These are phyloP conservation scores for Neonectria ditissima DNA, from an alignment of 2,329 filamentous ascomycete genomes.

Conservation along the genomic window DNA sequence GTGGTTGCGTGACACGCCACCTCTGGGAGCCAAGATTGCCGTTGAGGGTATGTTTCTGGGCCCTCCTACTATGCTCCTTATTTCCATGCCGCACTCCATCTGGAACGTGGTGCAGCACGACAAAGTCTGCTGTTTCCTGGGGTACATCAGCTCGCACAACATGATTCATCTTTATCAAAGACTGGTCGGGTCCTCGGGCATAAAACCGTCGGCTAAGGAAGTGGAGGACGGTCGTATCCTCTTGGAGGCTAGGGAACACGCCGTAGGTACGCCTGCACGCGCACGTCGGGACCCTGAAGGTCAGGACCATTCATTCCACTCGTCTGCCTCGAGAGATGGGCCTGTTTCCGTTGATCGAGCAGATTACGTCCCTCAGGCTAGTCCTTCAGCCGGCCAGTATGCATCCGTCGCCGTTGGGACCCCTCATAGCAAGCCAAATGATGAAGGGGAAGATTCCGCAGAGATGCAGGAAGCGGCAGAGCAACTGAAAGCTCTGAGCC, in stretches of 20 bases:
- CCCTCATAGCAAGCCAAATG: constrained; percentile 47
- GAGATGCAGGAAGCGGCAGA: constrained; percentile 78
- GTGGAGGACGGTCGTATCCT: constrained; percentile 69
- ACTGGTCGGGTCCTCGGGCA: constrained; percentile 61
- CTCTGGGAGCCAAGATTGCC: constrained; percentile 67
- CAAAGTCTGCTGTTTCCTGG: constrained; percentile 74
- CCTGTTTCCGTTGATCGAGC: constrained; percentile 39
- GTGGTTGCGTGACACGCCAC: constrained; percentile 71
- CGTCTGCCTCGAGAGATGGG: constrained; percentile 41
- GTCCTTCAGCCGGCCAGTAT: constrained; percentile 41
- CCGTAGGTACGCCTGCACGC: constrained; percentile 51
- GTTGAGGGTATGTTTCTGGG: constrained; percentile 77
- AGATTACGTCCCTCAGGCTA: constrained; percentile 45
- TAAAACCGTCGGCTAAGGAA: constrained; percentile 62
- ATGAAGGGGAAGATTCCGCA: constrained; percentile 68
- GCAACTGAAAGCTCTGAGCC: constrained; percentile 73
- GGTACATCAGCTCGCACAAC: constrained; percentile 75
- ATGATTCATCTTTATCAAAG: constrained; percentile 73
- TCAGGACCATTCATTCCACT: constrained; percentile 41
- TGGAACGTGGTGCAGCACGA: constrained; percentile 75
- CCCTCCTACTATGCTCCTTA: constrained; percentile 73
- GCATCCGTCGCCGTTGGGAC: constrained; percentile 32
- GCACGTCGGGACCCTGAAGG: constrained; percentile 45
- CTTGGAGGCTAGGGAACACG: constrained; percentile 63
- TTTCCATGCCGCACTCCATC: constrained; percentile 73